Evolutionary conservation across 805 yeast species (phyloP), one percentile per base, ranked within the genome.

Genomic region (Starmerella potacharoeniae): DNA sequence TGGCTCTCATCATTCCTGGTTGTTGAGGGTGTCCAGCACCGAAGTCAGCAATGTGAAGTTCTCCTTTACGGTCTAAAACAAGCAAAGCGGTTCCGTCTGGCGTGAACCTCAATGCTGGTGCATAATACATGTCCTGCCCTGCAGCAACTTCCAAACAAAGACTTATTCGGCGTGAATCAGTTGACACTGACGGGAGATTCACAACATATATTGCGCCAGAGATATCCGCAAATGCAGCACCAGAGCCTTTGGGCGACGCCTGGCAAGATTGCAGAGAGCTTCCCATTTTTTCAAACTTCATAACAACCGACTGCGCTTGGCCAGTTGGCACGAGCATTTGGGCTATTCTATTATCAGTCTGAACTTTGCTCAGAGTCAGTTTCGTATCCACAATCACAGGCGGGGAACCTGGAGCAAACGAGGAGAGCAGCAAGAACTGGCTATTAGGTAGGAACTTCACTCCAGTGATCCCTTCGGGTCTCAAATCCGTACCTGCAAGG

Each of bases 191-290:
- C 28, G 76, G 69, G 1, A 86, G 77, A 11, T 81, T 74, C 68
- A 85, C 77, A 41, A 88, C 72, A 62, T 78, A 87, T 0, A 89
- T 82, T 1, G 79, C 73, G 0, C 97, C 97, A 54, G 80, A 81
- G 57, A 86, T 79, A 65, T 85, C 93, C 22, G 89, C 69, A 61
- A 86, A 83, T 2, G 91, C 95, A 33, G 88, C 75, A 0, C 93
- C 83, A 65, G 89, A 95, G 34, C 93, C 90, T 28, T 95, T 73
- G 1, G 96, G 96, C 3, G 95, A 85, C 0, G 86, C 76, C 28
- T 83, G 81, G 55, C 83, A 79, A 46, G 75, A 74, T 66, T 90
- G 95, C 55, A 89, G 84, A 6, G 80, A 74, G 2, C 85, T 78
- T 0, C 97, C 97, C 14, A 90, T 77, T 63, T 90, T 95, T 54